Percentiles rank a stretch among this genome's conserved stretches.
phyloP scores from a whole-genome alignment of 257 asterid genomes.

The Solanum appendiculatum region DNA sequence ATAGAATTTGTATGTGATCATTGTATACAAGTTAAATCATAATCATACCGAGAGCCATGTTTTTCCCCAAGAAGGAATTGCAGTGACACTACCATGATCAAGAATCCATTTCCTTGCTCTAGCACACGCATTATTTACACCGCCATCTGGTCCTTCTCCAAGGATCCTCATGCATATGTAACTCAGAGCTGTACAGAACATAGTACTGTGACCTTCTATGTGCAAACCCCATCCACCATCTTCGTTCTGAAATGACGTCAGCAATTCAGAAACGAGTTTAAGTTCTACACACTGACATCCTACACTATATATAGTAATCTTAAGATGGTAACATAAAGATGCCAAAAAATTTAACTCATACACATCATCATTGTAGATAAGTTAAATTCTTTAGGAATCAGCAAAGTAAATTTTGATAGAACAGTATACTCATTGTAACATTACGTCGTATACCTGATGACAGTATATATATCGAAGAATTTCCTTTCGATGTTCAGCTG shows the following conservation, averaged over 20 bases:
- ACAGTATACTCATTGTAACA: not conserved
- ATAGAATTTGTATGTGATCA: not conserved
- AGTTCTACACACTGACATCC: not conserved
- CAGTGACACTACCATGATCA: conserved; percentile 59
- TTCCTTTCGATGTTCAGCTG: conserved; percentile 52
- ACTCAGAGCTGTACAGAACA: conserved; percentile 59
- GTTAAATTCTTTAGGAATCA: not conserved
- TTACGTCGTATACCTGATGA: conserved; percentile 42
- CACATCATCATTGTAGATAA: not conserved
- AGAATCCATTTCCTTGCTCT: conserved; percentile 77
- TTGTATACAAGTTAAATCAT: not conserved
- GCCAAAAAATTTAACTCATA: not conserved
- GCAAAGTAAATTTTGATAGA: too few relatives aligned
- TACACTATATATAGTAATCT: not conserved
- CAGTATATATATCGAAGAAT: conserved; percentile 63
- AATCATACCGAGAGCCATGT: conserved; percentile 61
- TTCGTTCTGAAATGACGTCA: conserved; percentile 31
- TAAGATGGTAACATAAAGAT: not conserved
- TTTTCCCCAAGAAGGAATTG: conserved; percentile 82
- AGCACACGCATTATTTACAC: conserved; percentile 36
- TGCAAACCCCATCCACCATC: conserved; percentile 89
- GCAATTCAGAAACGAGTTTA: not conserved
- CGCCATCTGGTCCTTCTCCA: conserved; percentile 56
- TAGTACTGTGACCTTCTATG: conserved; percentile 69
- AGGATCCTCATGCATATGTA: conserved; percentile 66